These are phyloP conservation scores for Neonectria faginata DNA, from an alignment of 2,329 filamentous ascomycete genomes.

Conservation along the genomic window DNA sequence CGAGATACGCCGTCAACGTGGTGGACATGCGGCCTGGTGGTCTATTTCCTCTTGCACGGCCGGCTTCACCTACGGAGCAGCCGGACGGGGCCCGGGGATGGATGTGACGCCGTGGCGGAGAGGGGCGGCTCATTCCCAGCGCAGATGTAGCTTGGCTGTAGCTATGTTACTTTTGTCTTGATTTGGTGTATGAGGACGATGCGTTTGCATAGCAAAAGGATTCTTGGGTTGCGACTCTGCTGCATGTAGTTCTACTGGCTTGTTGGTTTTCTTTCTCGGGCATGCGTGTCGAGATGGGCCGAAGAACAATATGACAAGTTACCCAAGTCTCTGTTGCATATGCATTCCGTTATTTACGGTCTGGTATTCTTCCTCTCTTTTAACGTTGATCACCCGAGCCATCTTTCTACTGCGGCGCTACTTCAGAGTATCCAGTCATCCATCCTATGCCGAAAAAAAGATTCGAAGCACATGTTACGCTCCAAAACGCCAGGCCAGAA, in stretches of 20 bases:
- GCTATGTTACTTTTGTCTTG: slow-evolving; percentile 41
- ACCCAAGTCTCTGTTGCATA: slow-evolving; percentile 10
- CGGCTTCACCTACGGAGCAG: slow-evolving; percentile 5
- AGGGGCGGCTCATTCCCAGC: slow-evolving; percentile 17
- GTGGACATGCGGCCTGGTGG: slow-evolving; percentile 23
- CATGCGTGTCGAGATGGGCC: slow-evolving; percentile 4
- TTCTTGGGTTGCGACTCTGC: slow-evolving; percentile 36
- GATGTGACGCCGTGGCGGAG: slow-evolving; percentile 14
- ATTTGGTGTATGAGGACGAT: slow-evolving; percentile 43
- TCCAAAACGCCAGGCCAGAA: slow-evolving; percentile 37
- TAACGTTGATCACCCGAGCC: not conserved
- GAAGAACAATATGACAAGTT: slow-evolving; percentile 11
- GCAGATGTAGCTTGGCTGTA: slow-evolving; percentile 40
- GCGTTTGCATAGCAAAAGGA: slow-evolving; percentile 42
- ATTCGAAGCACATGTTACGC: slow-evolving; percentile 10
- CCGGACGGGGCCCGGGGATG: slow-evolving; percentile 7
- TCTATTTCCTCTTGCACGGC: slow-evolving; percentile 22
- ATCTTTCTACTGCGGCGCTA: not conserved
- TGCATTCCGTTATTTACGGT: not conserved
- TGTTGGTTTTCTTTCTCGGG: slow-evolving; percentile 9
- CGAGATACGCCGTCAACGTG: slow-evolving; percentile 20
- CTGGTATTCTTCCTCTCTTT: slow-evolving; percentile 1
- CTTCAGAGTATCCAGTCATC: not conserved
- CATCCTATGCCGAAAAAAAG: slow-evolving; percentile 4
- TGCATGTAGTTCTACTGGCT: slow-evolving; percentile 41